Conservation (phyloP, 179 eudicot genomes). For the Silene vulgaris region DNA sequence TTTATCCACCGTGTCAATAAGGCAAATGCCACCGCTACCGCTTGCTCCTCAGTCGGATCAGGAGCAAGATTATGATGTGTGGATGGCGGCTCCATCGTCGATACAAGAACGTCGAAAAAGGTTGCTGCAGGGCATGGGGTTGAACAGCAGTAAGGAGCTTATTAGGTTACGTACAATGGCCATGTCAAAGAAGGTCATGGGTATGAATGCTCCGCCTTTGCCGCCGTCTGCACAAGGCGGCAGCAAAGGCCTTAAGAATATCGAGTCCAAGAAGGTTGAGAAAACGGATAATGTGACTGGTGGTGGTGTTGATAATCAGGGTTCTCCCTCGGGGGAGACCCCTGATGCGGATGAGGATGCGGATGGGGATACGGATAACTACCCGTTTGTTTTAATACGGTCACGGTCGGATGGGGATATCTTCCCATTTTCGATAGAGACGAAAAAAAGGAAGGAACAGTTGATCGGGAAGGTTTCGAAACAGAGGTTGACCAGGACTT, state of each 20-base stretch:
- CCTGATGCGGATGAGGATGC: not conserved
- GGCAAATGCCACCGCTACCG: slow-evolving; percentile 8
- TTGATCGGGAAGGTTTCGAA: slow-evolving; percentile 60
- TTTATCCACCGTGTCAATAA: slow-evolving; percentile 4
- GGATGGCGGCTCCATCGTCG: slow-evolving; percentile 73
- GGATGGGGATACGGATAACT: not conserved
- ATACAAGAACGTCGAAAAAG: slow-evolving; percentile 59
- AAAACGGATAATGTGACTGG: not conserved
- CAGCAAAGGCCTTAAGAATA: not conserved
- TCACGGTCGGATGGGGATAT: slow-evolving; percentile 85
- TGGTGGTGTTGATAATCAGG: slow-evolving; percentile 2
- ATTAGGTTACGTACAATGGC: slow-evolving; percentile 34
- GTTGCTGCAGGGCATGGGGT: slow-evolving; percentile 77
- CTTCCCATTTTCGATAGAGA: slow-evolving; percentile 34
- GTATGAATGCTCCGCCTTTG: slow-evolving; percentile 9
- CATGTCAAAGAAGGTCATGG: slow-evolving; percentile 30
- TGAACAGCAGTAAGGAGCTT: slow-evolving; percentile 56
- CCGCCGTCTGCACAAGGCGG: slow-evolving; percentile 4
- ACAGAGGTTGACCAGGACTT: slow-evolving; percentile 62
- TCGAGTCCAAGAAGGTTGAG: not conserved
- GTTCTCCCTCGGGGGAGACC: slow-evolving; percentile 14
- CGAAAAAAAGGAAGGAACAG: slow-evolving; percentile 54
- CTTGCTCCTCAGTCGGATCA: slow-evolving; percentile 27
- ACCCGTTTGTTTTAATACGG: slow-evolving; percentile 42
- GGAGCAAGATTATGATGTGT: slow-evolving; percentile 52